Evolutionary conservation across 306 rosid genomes (phyloP).

Genomic region (Pyrus pyrifolia): DNA sequence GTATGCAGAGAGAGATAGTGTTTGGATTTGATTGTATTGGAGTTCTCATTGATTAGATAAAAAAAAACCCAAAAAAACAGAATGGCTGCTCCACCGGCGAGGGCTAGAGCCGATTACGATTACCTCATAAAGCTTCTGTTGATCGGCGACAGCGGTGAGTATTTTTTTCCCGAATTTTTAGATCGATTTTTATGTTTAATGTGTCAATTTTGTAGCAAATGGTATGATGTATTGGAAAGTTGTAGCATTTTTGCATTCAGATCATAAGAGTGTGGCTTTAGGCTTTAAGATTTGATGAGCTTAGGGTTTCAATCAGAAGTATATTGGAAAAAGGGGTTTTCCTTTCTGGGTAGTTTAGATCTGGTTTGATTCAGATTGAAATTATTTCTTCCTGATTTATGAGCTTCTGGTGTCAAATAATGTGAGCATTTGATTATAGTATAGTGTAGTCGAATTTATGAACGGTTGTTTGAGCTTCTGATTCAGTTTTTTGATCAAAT

Average conservation of each 20-base stretch:
- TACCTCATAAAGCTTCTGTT: conserved; percentile 87
- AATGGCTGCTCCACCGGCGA: conserved; percentile 99
- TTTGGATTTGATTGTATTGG: background rate
- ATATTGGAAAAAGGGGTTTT: background rate
- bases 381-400: background rate
- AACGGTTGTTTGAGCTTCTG: background rate
- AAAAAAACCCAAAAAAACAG: background rate
- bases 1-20: conserved; percentile 10
- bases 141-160: conserved; percentile 92
- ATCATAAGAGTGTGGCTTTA: background rate
- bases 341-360: conserved; percentile 5
- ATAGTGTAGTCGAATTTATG: background rate
- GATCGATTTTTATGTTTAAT: conserved; percentile 2
- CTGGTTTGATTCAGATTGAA: conserved; percentile 1
- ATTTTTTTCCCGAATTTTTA: background rate
- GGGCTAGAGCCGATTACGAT: conserved; percentile 99
- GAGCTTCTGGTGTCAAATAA: background rate
- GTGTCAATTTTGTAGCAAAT: background rate
- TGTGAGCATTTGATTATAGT: background rate
- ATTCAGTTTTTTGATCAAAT: background rate
- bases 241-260: background rate
- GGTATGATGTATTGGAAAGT: background rate
- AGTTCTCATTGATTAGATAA: conserved; percentile 7
- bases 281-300: background rate
- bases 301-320: background rate